Conservation (phyloP, 164 flowering plant species). For the Echeveria elegans region DNA sequence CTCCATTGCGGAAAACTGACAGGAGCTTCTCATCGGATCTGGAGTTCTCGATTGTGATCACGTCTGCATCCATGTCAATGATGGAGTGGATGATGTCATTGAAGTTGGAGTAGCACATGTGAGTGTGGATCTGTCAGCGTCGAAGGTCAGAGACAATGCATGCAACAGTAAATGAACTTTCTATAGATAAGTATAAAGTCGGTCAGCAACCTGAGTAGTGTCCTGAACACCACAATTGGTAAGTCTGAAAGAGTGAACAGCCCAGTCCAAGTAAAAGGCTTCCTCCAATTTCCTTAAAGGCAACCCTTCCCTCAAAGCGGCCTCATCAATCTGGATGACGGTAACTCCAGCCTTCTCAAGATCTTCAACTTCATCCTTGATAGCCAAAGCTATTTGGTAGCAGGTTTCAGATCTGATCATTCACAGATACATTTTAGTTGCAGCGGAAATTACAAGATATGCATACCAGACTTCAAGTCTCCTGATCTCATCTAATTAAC, state of each 20-base stretch:
- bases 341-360: conserved; percentile 51
- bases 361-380: conserved; percentile 63
- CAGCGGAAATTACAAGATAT: not conserved
- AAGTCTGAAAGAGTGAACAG: conserved; percentile 63
- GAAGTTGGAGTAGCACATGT: conserved; percentile 70
- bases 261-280: conserved; percentile 61
- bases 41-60: conserved; percentile 60
- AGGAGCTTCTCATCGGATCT: conserved; percentile 58
- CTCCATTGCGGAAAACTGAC: conserved; percentile 65
- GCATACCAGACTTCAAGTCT: not conserved
- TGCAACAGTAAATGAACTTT: not conserved
- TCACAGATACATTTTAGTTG: not conserved
- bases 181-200: not conserved
- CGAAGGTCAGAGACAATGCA: not conserved
- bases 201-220: conserved; percentile 42
- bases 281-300: conserved; percentile 57
- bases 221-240: conserved; percentile 43
- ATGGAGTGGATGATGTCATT: conserved; percentile 66
- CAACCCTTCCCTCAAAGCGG: conserved; percentile 60
- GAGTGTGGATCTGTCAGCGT: conserved; percentile 46
- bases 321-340: conserved; percentile 63
- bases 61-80: conserved; percentile 64
- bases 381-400: conserved; percentile 62
- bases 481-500: too few species aligned
- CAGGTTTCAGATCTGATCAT: conserved; percentile 39